Percentiles rank a stretch among this genome's conserved stretches.
These are phyloP conservation scores for Calcarisporium arbuscula DNA, from an alignment of 2,329 filamentous ascomycete genomes.

Conservation along the genomic window DNA sequence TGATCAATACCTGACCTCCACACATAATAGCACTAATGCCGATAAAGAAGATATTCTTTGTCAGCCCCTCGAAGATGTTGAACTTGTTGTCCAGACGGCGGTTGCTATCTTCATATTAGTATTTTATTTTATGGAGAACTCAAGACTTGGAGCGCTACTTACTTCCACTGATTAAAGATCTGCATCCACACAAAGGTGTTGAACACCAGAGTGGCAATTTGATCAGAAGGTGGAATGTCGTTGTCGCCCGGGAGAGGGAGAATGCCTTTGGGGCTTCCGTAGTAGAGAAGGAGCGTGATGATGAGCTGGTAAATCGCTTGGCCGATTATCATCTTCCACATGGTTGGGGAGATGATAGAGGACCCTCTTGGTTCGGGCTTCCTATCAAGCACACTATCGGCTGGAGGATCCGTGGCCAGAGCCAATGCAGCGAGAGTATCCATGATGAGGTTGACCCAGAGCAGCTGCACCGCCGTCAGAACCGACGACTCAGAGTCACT, in stretches of 20 bases:
- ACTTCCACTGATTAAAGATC: constrained; percentile 97
- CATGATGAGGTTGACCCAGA: constrained; percentile 98
- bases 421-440: constrained; percentile 88
- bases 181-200: constrained; percentile 99
- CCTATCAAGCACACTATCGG: constrained; percentile 70
- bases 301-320: constrained; percentile 86
- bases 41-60: constrained; percentile 83
- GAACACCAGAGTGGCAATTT: constrained; percentile 80
- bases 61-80: constrained; percentile 90
- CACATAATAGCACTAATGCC: constrained; percentile 82
- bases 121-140: constrained; percentile 3
- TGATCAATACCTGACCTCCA: constrained; percentile 81
- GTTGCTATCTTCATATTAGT: constrained; percentile 47
- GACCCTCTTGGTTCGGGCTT: constrained; percentile 56
- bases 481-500: constrained; percentile 65
- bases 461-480: constrained; percentile 79
- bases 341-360: constrained; percentile 72
- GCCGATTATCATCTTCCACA: constrained; percentile 99
- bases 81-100: constrained; percentile 89
- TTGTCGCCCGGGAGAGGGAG: constrained; percentile 41
- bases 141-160: constrained; percentile 35
- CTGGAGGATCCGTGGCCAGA: constrained; percentile 84
- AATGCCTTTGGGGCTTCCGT: constrained; percentile 47
- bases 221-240: constrained; percentile 26
- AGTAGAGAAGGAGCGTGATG: constrained; percentile 75